Base-by-base conservation (phyloP, 805 yeast species). In the Yamadazyma akitaensis region DNA sequence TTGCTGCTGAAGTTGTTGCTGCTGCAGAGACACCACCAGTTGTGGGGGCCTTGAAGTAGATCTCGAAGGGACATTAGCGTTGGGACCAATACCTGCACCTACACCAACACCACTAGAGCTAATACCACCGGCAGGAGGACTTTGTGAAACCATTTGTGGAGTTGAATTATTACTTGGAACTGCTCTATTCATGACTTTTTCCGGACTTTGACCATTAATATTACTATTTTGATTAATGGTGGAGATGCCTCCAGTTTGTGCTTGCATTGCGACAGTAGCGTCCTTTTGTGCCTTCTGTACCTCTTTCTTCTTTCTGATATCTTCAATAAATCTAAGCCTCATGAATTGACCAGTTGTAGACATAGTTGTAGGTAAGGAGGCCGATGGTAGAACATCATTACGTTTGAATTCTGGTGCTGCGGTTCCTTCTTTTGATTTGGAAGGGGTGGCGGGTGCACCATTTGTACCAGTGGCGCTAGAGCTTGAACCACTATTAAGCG, bases 281-380 rank as follows among this genome's bases (percentile, higher is more conserved):
- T 70, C 75, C 35, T 68, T 70, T 48, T 64, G 72, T 1, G 64
- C 68, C 51, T 67, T 68, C 42, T 72, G 75, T 5, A 71, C 63
- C 51, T 71, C 75, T 57, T 80, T 79, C 60, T 86, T 80, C 40
- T 86, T 73, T 45, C 96, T 74, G 67, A 87, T 81, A 65, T 86
- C 94, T 63, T 92, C 98, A 49, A 92, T 85, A 57, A 91, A 89
- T 52, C 96, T 76, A 43, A 92, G 70, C 53, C 98, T 79, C 75
- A 88, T 80, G 64, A 94, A 94, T 63, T 90, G 96, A n/a, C 55
- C 55, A 4, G 55, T 45, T 17, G 51, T 47, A 3, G 51, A 37
- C 14, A 35, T 37, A 35, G 42, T 44, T 2, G 47, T 40, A n/a
- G 51, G 25, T 7, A 18, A 13, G 11, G 40, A 26, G 14, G 44